Evolutionary conservation across 768 basidiomycete genomes (phyloP), one percentile per base, ranked within the genome.

Genomic region (Cyclocybe cylindracea): DNA sequence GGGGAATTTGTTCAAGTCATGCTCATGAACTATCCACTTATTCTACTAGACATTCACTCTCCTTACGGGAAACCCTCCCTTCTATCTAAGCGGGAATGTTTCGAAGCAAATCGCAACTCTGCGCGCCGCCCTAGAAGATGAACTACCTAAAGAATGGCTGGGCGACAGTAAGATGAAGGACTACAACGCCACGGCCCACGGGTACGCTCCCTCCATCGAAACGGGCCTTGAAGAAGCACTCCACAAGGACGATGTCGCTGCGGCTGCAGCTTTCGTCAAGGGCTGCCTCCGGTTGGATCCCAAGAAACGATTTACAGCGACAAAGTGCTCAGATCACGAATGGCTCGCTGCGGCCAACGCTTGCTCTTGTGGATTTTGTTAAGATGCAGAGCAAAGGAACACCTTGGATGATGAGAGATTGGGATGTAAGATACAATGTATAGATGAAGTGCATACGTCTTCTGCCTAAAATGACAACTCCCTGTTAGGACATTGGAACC

Each of bases 251-350:
- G 55, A 57, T 10, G 46, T 46, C 2, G 42, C 38, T 1, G 29
- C n/a, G 1, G 51, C 55, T 5, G 35, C 48, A 48, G 51, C 13
- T 3, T 57, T 57, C 32, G 46, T 57, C 46, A 57, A 50, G 42
- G 55, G 24, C 35, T 57, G 55, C 34, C 46, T 53, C 41, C 51
- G 55, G 19, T 33, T 53, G 10, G 55, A 57, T 41, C 51, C 55
- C 7, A 33, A 31, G 11, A 55, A 45, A 19, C 47, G 53, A 5
- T 14, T 49, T 11, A 45, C 24, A 9, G 43, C 47, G 13, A 29
- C 39, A n/a, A 47, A 53, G 13, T 19, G 18, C n/a, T 5, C 34
- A 11, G n/a, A 39, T 4, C 48, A 57, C 39, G 29, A 40, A 11
- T 57, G 56, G 56, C 34, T 57, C 31, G 40, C 31, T 1, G 29